Evolutionary conservation across 345 rosid species (phyloP), one percentile per base, ranked within the genome.

Genomic region (Salix arbutifolia): DNA sequence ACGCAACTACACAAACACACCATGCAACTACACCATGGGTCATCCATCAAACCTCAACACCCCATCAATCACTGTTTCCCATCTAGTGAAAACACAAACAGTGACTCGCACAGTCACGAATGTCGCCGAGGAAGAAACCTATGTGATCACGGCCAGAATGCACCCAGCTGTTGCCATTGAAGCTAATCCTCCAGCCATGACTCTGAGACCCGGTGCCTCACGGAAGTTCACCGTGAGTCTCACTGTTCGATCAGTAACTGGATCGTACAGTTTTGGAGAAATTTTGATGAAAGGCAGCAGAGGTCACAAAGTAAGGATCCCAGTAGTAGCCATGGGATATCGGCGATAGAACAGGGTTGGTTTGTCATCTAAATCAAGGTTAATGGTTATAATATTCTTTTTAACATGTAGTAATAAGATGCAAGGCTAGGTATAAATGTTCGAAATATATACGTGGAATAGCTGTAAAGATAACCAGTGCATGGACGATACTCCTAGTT

Each of bases 91-190:
- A 82, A 91, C 95, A 48, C 91, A 81, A 37, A 86, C 86, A 1
- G 85, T 92, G 26, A 88, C 89, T 1, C 91, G 98, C 44, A 94
- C 87, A 1, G 99, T 91, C 71, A 92, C 94, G 3, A 96, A 96
- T 52, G 94, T 94, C 17, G 98, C 90, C 0, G 84, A 85, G 64
- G 92, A 92, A 85, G 99, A 96, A 86, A 96, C 99, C 56, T 96
- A 90, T 23, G 88, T 89, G 71, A 88, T 94, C 80, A 70, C 92
- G 6, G 81, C 93, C 13, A 84, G 94, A 81, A 96, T 96, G 98
- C 88, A 92, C 19, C 98, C 97, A 21, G 79, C 95, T 6, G 65
- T 96, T 38, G 94, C 97, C 81, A 90, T 94, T 1, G 99, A 91
- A 79, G 90, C 81, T 28, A 85, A 77, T 71, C 99, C 99, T 73